A percentile compares a stretch with the other conserved stretches of the same genome.
Conservation (phyloP, 352 stramenopile genomes). For the Phytophthora sp. region DNA sequence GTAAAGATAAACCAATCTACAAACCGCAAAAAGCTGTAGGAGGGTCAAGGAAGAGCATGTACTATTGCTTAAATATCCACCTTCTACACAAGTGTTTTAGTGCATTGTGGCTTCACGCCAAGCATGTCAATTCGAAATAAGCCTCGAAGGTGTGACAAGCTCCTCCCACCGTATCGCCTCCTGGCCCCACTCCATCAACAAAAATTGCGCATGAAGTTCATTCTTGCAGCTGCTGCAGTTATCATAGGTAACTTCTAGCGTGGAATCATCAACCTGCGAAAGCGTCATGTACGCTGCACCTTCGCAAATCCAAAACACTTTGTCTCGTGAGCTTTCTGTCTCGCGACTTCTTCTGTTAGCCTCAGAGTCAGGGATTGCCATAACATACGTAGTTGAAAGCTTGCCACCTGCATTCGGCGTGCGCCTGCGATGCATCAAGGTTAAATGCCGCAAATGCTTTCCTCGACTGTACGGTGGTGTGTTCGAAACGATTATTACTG, state of each 20-base stretch:
- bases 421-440: slow-evolving; percentile 24
- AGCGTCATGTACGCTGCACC: slow-evolving; percentile 32
- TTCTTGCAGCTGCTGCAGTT: slow-evolving; percentile 34
- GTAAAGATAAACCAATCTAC: too few relatives aligned
- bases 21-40: too few relatives aligned
- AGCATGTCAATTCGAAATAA: too few relatives aligned
- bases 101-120: too few relatives aligned
- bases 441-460: slow-evolving; percentile 30
- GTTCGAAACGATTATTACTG: slow-evolving; percentile 27
- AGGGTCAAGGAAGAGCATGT: too few relatives aligned
- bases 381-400: slow-evolving; percentile 19
- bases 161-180: slow-evolving; percentile 63
- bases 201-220: slow-evolving; percentile 45
- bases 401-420: slow-evolving; percentile 10
- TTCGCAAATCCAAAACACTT: slow-evolving; percentile 34
- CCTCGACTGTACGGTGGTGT: slow-evolving; percentile 1
- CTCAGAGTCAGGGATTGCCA: slow-evolving; percentile 33
- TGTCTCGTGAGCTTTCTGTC: slow-evolving; percentile 12
- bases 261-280: slow-evolving; percentile 28
- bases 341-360: slow-evolving; percentile 27
- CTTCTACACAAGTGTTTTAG: too few relatives aligned
- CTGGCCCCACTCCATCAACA: slow-evolving; percentile 53
- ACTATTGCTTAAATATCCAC: too few relatives aligned
- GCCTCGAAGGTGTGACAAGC: slow-evolving; percentile 41
- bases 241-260: slow-evolving; percentile 36